Conservation (phyloP, 73 alveolate species). For the Paramecium pentaurelia region DNA sequence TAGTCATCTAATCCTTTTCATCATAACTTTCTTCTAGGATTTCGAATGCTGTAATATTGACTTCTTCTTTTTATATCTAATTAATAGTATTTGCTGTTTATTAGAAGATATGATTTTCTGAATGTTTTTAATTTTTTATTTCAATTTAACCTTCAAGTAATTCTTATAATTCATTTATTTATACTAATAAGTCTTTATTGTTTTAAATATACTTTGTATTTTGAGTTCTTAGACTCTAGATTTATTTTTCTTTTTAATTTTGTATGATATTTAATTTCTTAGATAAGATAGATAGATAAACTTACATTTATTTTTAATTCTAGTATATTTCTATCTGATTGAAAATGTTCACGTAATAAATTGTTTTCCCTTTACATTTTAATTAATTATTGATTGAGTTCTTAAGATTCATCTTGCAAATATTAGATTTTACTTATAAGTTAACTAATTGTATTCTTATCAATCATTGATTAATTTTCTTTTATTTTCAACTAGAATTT, state of each 20-base stretch:
- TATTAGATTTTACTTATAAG: not conserved
- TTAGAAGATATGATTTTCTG: not conserved
- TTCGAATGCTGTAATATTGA: slow-evolving; percentile 21
- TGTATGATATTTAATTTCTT: not conserved
- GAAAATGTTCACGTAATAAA: not conserved
- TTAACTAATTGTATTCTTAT: not conserved
- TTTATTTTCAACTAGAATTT: not conserved
- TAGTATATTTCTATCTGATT: not conserved
- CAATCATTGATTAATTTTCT: not conserved
- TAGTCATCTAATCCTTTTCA: not conserved
- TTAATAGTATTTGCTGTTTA: not conserved
- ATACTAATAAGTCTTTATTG: not conserved
- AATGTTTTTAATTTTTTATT: not conserved
- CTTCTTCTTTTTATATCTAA: not conserved
- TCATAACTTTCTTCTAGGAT: not conserved
- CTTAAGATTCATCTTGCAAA: not conserved
- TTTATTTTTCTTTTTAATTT: not conserved
- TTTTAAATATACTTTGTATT: not conserved
- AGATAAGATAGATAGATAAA: not conserved
- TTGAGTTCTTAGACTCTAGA: not conserved
- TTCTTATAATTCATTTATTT: not conserved
- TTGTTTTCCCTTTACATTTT: not conserved
- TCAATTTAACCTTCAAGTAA: not conserved
- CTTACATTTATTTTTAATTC: not conserved
- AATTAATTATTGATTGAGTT: not conserved